Evolutionary conservation across 306 rosid genomes (phyloP).

Genomic region (Trifolium dubium): DNA sequence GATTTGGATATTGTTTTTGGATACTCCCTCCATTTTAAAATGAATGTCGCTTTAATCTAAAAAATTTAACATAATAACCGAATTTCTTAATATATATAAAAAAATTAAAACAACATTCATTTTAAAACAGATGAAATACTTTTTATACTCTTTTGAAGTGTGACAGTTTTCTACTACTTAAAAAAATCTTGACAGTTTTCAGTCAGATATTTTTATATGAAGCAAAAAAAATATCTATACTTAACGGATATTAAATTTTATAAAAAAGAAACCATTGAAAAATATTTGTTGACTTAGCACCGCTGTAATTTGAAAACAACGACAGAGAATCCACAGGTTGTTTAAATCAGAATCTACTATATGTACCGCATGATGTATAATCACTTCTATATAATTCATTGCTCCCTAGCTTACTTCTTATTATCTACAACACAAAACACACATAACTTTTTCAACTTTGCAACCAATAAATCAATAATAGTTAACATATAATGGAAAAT

Average conservation of each 20-base stretch:
- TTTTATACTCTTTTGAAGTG: neutral
- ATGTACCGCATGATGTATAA: neutral
- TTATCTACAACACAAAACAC: constrained; percentile 22
- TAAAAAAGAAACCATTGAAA: neutral
- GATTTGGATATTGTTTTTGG: too few species aligned
- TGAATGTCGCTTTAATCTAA: too few species aligned
- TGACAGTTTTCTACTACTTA: neutral
- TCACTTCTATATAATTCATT: constrained; percentile 27
- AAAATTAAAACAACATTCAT: too few species aligned
- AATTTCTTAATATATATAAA: too few species aligned
- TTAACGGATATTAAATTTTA: neutral
- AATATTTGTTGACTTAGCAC: neutral
- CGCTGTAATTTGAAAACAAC: neutral
- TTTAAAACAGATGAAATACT: too few species aligned
- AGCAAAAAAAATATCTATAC: neutral
- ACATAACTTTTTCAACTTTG: neutral
- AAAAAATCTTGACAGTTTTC: neutral
- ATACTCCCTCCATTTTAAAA: too few species aligned
- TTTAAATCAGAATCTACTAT: neutral
- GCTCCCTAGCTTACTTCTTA: constrained; percentile 11
- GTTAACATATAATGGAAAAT: constrained; percentile 36
- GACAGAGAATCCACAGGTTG: neutral
- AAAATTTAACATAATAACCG: too few species aligned
- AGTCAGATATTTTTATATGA: neutral
- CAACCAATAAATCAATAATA: neutral